Evolutionary conservation across 805 yeast genomes (phyloP), one percentile per base, ranked within the genome.

Genomic region (Wickerhamiella galacta): DNA sequence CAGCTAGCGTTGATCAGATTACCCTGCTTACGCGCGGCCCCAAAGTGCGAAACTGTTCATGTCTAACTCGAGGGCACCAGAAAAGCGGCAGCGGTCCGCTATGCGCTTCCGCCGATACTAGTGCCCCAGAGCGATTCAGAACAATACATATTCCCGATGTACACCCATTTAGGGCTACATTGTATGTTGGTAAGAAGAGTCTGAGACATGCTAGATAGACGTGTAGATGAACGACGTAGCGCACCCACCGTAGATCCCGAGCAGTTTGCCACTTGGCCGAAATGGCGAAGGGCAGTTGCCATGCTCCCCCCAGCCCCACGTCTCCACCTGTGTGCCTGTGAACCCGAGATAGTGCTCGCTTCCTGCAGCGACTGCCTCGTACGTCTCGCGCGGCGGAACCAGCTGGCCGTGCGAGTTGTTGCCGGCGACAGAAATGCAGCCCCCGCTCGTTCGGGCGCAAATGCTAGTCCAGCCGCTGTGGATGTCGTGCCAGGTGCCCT

Each of bases 261-360:
- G 29, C 11, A 32, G 28, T 1, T 8, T 26, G 3, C 37, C 39
- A 2, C 16, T 17, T 19, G 30, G 33, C 6, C 4, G 14, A 7
- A 8, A 9, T 2, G 42, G 41, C 2, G 94, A 93, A 2, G 51
- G 51, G 55, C 96, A 87, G 49, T 87, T 87, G 0, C 98, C 98
- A 53, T 87, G 98, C 48, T 90, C 96, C 10, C 95, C 95, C 98
- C 98, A 87, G 1, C 98, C 98, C 96, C 96, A 90, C 2, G 85
- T 66, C 34, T 48, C 57, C 0, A 83, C 74, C 8, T 6, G 19
- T 16, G 7, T n/a, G 17, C 6, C 36, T 31, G 28, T 10, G 28
- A 68, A 28, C 9, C 44, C 44, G 12, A 83, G 45, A 0, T 90
- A 92, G 52, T 87, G 98, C 48, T 87, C 96, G 51, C 93, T 80